Base-by-base conservation (phyloP, 352 stramenopile species). In the Globisporangium cylindrosporum region DNA sequence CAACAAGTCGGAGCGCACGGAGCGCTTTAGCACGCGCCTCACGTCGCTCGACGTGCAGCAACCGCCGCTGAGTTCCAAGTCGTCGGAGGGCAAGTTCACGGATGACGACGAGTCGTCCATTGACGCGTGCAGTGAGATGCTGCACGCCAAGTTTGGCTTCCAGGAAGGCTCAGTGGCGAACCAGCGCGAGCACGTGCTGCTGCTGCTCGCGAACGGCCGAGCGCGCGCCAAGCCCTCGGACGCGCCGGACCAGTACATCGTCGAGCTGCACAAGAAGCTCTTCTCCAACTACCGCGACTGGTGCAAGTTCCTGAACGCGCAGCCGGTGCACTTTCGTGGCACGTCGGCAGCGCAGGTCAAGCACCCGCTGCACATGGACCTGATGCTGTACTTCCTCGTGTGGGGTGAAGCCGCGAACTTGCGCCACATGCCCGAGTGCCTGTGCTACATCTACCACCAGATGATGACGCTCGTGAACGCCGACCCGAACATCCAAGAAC, bases 381-480 rank as follows among this genome's bases (percentile, higher is more conserved):
- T 99, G 5, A 95, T 99, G 63, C 74, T 99, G 5, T 98, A 97
- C 68, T 98, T 99, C 58, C 95, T 97, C 53, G 91, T 99, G 59
- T 99, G 97, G 97, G 96, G 97, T 10, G 97, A 99, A 82, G 89
- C 88, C 0, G 94, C 82, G n/a, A 99, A 99, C 73, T 75, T 99
- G 27, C 84, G 96, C 24, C 96, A 99, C 77, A 98, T 99, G 90
- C 94, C 97, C 1, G 97, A 99, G 71, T 98, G 95, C 76, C 60
- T 98, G 41, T 99, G 96, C 84, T 99, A 98, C 73, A 73, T 99
- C n/a, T 99, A 98, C 74, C 96, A 99, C 70, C 81, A 90, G 61
- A 84, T 91, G 78, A 69, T 91, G 54, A 71, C 60, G 3, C 65
- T 79, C 59, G 65, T 88, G 22, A 89, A 91, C 59, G 63, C 71